Evolutionary conservation across 1,139 yeast species (phyloP), one percentile per base, ranked within the genome.

Genomic region (Pichia sp.): DNA sequence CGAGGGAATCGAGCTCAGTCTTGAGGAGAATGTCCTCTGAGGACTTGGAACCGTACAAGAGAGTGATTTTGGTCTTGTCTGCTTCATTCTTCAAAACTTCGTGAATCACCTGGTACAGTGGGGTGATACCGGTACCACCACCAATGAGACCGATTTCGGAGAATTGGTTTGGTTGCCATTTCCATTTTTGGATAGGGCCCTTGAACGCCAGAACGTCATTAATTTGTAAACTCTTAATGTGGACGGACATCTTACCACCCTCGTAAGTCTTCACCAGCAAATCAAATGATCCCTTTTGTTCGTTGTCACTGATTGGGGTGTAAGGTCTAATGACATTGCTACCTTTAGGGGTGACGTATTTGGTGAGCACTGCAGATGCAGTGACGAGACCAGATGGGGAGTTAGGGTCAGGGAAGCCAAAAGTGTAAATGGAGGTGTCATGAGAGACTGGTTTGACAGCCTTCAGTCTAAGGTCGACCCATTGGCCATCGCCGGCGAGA

Each of bases 101-200:
- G 50, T 75, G 78, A 47, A 85, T 62, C 59, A 91, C 64, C 66
- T 91, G 98, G 69, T 72, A 87, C 69, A 88, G 71, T 44, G 97
- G 98, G 22, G 96, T 85, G 62, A 91, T 86, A 62, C 97, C 97
- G 33, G 94, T 73, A 56, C 98, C 98, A 51, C 96, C 98, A 49
- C 96, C 97, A 52, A 91, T 70, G 66, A 91, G 72, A 38, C 83
- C 82, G 55, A 93, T 74, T 46, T 77, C 69, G 53, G 82, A 74
- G 63, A 74, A 91, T 64, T 78, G 74, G 69, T 88, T 88, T 51
- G 91, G 83, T 55, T 74, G 74, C 88, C 94, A 86, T 58, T 82
- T 77, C 86, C 93, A 88, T 70, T 93, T 93, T 52, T 73, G 71
- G 53, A 87, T 74, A 49, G 98, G 98, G 28, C 98, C 99, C 69